phyloP scores from a whole-genome alignment of 768 basidiomycete genomes.

The Mycena vulgaris region DNA sequence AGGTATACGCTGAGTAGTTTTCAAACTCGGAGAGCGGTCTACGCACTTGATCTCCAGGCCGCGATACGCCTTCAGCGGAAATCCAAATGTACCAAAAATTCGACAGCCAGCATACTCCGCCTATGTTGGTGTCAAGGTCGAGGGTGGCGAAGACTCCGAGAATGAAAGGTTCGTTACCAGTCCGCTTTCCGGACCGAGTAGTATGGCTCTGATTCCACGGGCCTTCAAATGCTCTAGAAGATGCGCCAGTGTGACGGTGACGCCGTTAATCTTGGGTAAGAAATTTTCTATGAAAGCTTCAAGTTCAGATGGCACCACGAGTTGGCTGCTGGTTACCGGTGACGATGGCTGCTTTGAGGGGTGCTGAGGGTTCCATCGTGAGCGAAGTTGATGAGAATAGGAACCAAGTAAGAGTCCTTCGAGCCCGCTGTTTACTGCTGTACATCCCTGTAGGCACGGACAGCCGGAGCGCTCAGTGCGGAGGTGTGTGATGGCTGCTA shows the following conservation, averaged over 20 bases:
- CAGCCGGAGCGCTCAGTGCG: too few species aligned
- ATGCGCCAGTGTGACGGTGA: constrained; percentile 57
- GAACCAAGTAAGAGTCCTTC: too few species aligned
- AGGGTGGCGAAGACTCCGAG: too few species aligned
- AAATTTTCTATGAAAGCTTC: constrained; percentile 50
- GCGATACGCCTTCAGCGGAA: constrained; percentile 18
- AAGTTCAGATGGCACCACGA: neutral
- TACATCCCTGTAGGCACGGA: too few species aligned
- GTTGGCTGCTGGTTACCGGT: neutral
- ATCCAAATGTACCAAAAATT: constrained; percentile 13
- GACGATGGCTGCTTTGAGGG: constrained; percentile 4
- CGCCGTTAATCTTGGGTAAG: constrained; percentile 60
- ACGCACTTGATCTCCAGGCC: constrained; percentile 27
- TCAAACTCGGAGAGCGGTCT: too few species aligned
- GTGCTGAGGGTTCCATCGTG: neutral
- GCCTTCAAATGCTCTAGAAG: constrained; percentile 57
- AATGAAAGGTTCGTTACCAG: constrained; percentile 20
- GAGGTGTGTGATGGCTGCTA: too few species aligned
- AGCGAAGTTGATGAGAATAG: too few species aligned
- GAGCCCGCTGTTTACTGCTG: too few species aligned
- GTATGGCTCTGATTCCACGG: constrained; percentile 58
- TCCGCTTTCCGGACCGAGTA: constrained; percentile 55
- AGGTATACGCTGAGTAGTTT: neutral
- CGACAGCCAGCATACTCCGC: constrained; percentile 9
- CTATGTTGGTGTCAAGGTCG: too few species aligned